Evolutionary conservation across 805 yeast species (phyloP).

Genomic region (Metschnikowia dekortorum): DNA sequence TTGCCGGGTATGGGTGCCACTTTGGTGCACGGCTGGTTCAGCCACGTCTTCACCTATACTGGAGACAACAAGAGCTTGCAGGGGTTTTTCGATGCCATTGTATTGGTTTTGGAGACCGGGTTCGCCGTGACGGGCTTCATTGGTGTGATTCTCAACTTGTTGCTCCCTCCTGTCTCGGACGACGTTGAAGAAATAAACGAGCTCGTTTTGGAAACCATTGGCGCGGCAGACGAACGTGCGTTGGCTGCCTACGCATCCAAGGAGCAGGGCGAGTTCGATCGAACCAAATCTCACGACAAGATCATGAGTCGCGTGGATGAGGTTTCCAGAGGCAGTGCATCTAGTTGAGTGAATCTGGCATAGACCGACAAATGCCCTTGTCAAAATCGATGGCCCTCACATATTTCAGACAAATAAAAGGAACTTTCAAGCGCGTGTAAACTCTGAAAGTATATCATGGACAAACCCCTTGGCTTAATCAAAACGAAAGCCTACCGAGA

Average conservation of each 20-base stretch:
- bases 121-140: conserved; percentile 67
- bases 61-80: conserved; percentile 54
- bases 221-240: conserved; percentile 37
- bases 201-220: conserved; percentile 39
- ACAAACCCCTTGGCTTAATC: neutral
- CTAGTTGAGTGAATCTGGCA: neutral
- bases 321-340: neutral
- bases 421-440: neutral
- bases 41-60: conserved; percentile 56
- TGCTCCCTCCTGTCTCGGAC: conserved; percentile 57
- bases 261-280: conserved; percentile 28
- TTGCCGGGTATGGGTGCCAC: conserved; percentile 66
- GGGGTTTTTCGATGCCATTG: conserved; percentile 67
- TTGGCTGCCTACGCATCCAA: conserved; percentile 29
- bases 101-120: conserved; percentile 67
- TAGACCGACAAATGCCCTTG: neutral
- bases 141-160: conserved; percentile 55
- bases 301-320: neutral
- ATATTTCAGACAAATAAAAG: too few species aligned
- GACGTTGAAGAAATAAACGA: conserved; percentile 46
- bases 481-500: conserved; percentile 5
- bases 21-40: conserved; percentile 63
- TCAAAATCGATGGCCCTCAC: neutral
- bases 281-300: neutral
- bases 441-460: neutral